A percentile compares a stretch with the other conserved stretches of the same genome.
These are phyloP conservation scores for Schizonepeta tenuifolia DNA, from an alignment of 257 asterid genomes.

Conservation along the genomic window DNA sequence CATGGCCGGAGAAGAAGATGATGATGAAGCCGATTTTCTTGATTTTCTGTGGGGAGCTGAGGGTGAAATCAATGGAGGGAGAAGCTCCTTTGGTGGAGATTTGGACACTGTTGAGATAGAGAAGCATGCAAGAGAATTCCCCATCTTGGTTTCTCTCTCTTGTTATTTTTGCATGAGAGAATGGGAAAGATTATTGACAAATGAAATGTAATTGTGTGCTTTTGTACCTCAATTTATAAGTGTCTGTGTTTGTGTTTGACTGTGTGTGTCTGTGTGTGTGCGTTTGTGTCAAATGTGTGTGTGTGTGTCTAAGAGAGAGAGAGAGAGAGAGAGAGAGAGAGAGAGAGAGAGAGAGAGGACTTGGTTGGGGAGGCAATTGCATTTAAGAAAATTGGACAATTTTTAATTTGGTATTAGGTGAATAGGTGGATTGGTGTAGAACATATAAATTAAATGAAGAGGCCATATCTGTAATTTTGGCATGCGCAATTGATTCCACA, in stretches of 20 bases:
- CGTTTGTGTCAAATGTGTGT: slow-evolving; percentile 17
- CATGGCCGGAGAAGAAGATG: slow-evolving; percentile 35
- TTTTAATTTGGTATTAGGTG: slow-evolving; percentile 28
- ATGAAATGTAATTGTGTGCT: neutral
- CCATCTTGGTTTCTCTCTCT: slow-evolving; percentile 37
- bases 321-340: neutral
- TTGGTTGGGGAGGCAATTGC: slow-evolving; percentile 10
- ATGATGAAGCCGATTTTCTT: slow-evolving; percentile 32
- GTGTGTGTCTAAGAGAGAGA: slow-evolving; percentile 26
- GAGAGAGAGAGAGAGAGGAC: neutral
- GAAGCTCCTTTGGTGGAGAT: slow-evolving; percentile 38
- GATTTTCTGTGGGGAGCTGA: slow-evolving; percentile 39
- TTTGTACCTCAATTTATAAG: slow-evolving; percentile 10
- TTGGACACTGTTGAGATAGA: slow-evolving; percentile 37
- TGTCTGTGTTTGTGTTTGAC: neutral
- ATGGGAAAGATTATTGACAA: neutral
- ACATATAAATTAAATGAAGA: slow-evolving; percentile 8
- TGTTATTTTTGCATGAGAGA: neutral
- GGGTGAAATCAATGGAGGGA: slow-evolving; percentile 52
- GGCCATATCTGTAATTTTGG: slow-evolving; percentile 23
- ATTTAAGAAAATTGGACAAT: slow-evolving; percentile 13
- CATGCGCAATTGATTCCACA: slow-evolving; percentile 19
- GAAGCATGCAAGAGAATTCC: slow-evolving; percentile 60
- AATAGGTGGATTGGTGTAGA: slow-evolving; percentile 28
- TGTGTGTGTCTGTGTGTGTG: neutral